Base-by-base conservation (phyloP, 352 stramenopile genomes). In the Globisporangium solare region DNA sequence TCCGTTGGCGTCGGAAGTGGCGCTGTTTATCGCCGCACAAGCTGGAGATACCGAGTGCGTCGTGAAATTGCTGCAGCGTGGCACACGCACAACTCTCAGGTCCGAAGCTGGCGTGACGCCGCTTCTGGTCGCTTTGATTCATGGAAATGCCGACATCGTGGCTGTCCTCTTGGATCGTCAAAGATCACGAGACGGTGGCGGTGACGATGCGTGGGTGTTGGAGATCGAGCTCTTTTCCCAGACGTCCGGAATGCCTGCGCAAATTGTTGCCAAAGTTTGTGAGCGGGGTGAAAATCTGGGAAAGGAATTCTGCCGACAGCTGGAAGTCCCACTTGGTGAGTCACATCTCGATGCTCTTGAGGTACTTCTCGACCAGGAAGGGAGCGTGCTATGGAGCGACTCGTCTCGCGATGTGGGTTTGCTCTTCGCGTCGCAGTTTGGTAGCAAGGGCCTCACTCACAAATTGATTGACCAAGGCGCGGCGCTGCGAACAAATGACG, bases 211-310 rank as follows among this genome's bases (percentile, higher is more conserved):
- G 17, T 20, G 21, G 15, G 11, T 41, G 15, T 21, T 59, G 42
- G 53, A 59, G 53, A 59, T 59, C 15, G 53, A 59, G 43, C 43
- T 59, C 42, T 59, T 51, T 46, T 51, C 52, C 21, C 14, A 11
- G 14, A 35, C 27, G 39, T 15, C 18, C 12, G 39, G 39, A 18
- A n/a, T 15, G 17, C 39, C 12, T 7, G 12, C 39, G 39, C 12
- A n/a, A 5, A 43, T 43, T 43, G 39, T 43, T n/a, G 39, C 39
- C 18, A n/a, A n/a, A n/a, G 5, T 35, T 8, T 10, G 27, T 10
- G 27, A 35, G 7, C 27, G 27, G 1, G 27, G 27, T 35, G 27
- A 35, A 6, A 3, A 10, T 10, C 10, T 43, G 39, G 39, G 13
- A 13, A n/a, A 18, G 12, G 39, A 43, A 43, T 2, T 10, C 5